Evolutionary conservation across 257 asterid species (phyloP), one percentile per base, ranked within the genome.

Genomic region (Fraxinus quadrangulata): DNA sequence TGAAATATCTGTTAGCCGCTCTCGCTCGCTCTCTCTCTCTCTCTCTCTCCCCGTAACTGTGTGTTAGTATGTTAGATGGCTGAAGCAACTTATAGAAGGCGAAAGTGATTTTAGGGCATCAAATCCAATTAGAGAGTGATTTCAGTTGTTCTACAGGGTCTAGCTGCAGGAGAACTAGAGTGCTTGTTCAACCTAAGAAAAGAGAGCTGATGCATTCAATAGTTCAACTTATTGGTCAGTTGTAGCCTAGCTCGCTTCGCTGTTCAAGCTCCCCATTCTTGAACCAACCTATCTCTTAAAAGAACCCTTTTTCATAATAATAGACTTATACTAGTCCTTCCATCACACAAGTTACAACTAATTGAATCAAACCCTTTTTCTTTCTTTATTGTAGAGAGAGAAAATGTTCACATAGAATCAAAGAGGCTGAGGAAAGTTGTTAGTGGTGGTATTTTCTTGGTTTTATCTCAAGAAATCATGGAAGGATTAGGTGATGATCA

Each of bases 401-500:
- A 56, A 75, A 21, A 77, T 70, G 31, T 79, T 84, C 76, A 83
- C 76, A 71, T 73, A 77, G 78, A 74, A 83, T 68, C 63, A 65
- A 45, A 82, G n/a, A 26, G 69, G 16, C 21, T 19, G n/a, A 63
- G 65, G 67, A 51, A 23, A 67, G 33, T 63, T 42, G 47, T 45
- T 63, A 19, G 12, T 68, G 40, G 45, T 61, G 82, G 28, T 34
- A 3, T 39, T 67, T 73, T 63, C 26, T 37, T 54, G 69, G 12
- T 70, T 67, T 23, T 37, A 37, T 67, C 66, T 78, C 83, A 86
- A 90, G 94, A 86, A 91, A 92, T 86, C 93, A 94, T 91, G 97
- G 97, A 94, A 81, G 96, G 92, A 59, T 87, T 92, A 74, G 96
- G 88, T 81, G 92, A 92, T 89, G 92, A 89, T 82, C 90, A 86